These are phyloP conservation scores for Coemansia sp. DNA, from an alignment of 192 early-diverging fungal genomes.

Conservation along the genomic window DNA sequence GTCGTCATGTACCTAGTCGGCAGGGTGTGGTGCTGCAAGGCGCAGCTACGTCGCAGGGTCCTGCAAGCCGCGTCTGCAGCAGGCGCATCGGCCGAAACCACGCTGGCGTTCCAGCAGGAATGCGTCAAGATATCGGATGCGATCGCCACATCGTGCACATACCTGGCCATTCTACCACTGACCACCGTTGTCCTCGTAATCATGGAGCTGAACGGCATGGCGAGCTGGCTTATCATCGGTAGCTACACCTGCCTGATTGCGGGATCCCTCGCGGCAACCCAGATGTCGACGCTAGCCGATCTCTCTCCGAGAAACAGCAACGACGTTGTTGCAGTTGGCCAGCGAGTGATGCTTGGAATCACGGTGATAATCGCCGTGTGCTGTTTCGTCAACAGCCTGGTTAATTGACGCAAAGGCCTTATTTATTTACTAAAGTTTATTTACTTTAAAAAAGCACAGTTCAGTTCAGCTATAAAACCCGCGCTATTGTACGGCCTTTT, in stretches of 20 bases:
- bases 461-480: no score
- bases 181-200: constrained; percentile 22
- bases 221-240: constrained; percentile 28
- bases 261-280: constrained; percentile 19
- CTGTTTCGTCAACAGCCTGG: constrained; percentile 23
- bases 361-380: constrained; percentile 13
- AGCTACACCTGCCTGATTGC: constrained; percentile 40
- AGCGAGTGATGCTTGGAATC: constrained; percentile 23
- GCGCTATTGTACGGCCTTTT: no score
- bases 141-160: constrained; percentile 13
- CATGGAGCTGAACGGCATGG: constrained; percentile 44
- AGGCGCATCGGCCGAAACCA: neutral
- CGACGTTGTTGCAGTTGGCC: constrained; percentile 17
- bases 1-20: constrained; percentile 16
- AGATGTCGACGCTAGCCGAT: constrained; percentile 21
- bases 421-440: no score
- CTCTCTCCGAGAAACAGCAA: constrained; percentile 2
- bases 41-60: constrained; percentile 11
- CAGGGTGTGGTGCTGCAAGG: constrained; percentile 18
- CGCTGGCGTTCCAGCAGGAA: constrained; percentile 14
- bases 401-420: constrained; percentile 1
- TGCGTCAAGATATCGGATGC: constrained; percentile 9
- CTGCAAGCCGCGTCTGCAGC: constrained; percentile 6
- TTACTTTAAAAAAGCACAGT: no score
- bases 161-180: constrained; percentile 32